Conservation (phyloP, 1,284 basidiomycete species). For the Trichosporon ovoides region DNA sequence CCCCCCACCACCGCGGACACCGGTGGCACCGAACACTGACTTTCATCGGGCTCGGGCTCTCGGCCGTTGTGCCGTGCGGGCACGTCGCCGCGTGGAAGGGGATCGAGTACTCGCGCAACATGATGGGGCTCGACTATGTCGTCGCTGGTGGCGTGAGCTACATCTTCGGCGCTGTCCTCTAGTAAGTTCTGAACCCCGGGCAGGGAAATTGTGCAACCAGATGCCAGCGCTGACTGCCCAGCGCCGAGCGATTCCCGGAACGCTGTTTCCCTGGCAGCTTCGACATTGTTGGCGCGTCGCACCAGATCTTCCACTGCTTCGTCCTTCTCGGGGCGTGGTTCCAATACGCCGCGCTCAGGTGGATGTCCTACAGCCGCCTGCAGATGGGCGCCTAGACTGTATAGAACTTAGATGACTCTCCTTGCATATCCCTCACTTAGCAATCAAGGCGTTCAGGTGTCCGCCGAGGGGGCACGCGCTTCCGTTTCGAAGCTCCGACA, state of each 20-base stretch:
- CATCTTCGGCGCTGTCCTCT: constrained; percentile 69
- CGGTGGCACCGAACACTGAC: constrained; percentile 70
- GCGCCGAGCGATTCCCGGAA: constrained; percentile 77
- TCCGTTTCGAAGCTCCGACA: no score
- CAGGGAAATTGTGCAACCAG: constrained; percentile 8
- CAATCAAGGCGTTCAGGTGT: no score
- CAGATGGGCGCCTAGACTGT: not conserved
- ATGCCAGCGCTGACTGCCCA: constrained; percentile 40
- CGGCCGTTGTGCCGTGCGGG: constrained; percentile 63
- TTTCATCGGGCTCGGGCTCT: constrained; percentile 74
- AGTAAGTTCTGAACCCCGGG: constrained; percentile 56
- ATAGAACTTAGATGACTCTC: constrained; percentile 1
- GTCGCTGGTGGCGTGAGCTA: constrained; percentile 62
- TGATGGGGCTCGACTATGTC: constrained; percentile 67
- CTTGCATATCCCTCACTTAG: no score
- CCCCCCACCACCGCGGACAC: constrained; percentile 69
- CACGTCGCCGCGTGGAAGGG: constrained; percentile 64
- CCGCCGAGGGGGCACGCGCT: no score
- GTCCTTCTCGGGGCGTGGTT: constrained; percentile 71
- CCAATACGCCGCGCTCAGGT: constrained; percentile 56
- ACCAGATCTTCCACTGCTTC: constrained; percentile 76
- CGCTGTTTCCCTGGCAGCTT: constrained; percentile 69
- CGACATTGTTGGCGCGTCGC: constrained; percentile 72
- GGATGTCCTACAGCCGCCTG: constrained; percentile 39
- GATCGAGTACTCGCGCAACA: constrained; percentile 54